Evolutionary conservation across 495 filamentous ascomycete genomes (phyloP), one percentile per base, ranked within the genome.

Genomic region (Hypomontagnella submonticulosa): DNA sequence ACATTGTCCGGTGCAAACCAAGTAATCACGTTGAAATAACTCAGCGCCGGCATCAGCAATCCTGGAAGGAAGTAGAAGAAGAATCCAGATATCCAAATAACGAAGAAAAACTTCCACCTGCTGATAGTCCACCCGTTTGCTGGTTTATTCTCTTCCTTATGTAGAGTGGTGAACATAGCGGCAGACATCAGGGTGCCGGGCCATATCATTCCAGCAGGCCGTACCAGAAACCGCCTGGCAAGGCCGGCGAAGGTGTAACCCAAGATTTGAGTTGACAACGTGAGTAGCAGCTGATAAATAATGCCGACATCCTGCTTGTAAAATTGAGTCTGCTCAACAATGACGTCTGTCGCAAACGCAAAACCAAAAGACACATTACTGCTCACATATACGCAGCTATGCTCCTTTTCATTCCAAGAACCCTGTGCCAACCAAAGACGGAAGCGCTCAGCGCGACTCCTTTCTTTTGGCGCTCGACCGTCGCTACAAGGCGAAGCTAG

Each of bases 291-390:
- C 71, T 94, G 91, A 67, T 94, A 94, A n/a, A 81, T 56, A 57
- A 94, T 85, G 20, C 82, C 79, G 3, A 85, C 86, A 53, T 92
- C 82, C 71, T 94, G 91, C 61, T 93, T 86, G 76, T 94, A 94
- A 76, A 94, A 94, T 62, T 92, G 86, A 8, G 89, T 89, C 79
- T 94, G 91, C 74, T 94, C 91, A 15, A 94, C 90, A 60, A 94
- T 93, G 59, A 94, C 86, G 75, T 92, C 89, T 34, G 89, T 92
- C 42, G 88, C 88, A 75, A 93, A 94, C 19, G 91, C 91, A 77
- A 94, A 94, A 0, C 91, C 91, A 70, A 94, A 94, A n/a, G 91
- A 91, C 23, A 94, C 90, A 74, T 94, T 94, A 76, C 91, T 93
- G 79, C 88, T 90, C 66, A 93, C 91, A 67, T 93, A 94, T 54